Percentiles rank a stretch among this genome's conserved stretches.
Evolutionary conservation across 2,329 filamentous ascomycete genomes (phyloP).

Genomic region (Neonectria punicea): DNA sequence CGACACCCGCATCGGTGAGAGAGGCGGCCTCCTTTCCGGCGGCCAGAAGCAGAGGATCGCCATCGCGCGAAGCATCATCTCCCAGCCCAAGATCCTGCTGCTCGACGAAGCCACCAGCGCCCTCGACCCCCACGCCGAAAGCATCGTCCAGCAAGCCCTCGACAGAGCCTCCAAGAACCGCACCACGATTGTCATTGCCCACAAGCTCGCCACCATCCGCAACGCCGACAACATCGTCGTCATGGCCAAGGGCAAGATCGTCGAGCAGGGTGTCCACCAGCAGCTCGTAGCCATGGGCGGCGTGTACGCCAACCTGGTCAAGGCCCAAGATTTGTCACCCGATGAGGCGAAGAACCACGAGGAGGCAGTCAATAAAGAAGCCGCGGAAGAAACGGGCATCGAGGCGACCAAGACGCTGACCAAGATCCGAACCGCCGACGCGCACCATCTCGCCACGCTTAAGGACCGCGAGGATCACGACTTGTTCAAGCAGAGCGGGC

Average conservation of each 20-base stretch:
- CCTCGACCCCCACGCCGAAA: conserved; percentile 52
- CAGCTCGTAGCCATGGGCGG: conserved; percentile 60
- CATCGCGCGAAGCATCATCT: conserved; percentile 59
- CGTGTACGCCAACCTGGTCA: conserved; percentile 61
- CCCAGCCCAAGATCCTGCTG: conserved; percentile 63
- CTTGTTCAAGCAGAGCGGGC: conserved; percentile 1
- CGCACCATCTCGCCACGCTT: conserved; percentile 47
- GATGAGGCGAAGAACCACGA: background rate
- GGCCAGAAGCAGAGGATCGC: conserved; percentile 73
- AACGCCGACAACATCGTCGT: conserved; percentile 73
- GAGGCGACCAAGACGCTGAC: conserved; percentile 34
- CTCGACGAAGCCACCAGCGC: conserved; percentile 74
- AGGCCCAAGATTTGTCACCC: conserved; percentile 33
- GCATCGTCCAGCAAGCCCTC: conserved; percentile 64
- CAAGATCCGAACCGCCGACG: conserved; percentile 55
- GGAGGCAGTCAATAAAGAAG: background rate
- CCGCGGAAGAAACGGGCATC: background rate
- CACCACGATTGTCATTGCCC: conserved; percentile 73
- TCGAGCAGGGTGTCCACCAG: conserved; percentile 65
- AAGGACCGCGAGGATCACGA: conserved; percentile 42
- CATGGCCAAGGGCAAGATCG: conserved; percentile 63
- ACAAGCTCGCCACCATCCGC: conserved; percentile 65
- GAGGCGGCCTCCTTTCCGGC: conserved; percentile 69
- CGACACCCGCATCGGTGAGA: conserved; percentile 68
- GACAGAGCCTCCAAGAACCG: conserved; percentile 62